Evolutionary conservation across 2,329 filamentous ascomycete species (phyloP), one percentile per base, ranked within the genome.

Genomic region (Colletotrichum somersetense): DNA sequence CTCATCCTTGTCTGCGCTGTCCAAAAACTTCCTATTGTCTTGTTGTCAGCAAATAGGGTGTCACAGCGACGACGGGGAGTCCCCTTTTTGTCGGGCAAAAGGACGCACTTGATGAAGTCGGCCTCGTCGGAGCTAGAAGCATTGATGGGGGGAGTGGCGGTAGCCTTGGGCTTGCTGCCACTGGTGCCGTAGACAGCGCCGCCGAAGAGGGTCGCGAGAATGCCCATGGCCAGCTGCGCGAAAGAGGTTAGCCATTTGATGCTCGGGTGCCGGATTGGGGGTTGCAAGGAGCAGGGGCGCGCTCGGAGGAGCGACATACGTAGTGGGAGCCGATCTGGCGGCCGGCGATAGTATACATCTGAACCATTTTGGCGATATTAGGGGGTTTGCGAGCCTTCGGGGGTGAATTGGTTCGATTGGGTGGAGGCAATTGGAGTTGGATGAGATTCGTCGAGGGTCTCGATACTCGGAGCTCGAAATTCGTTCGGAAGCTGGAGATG

Each of bases 31-130:
- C 81, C 85, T 87, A 69, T 61, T 33, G 18, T 20, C 63, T 79
- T 69, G 77, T 75, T 67, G 66, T 75, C 53, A 74, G 73, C 61
- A 63, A 57, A 40, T 3, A 26, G 38, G 18, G 26, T 6, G 16
- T 16, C 23, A 12, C 12, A 26, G 26, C n/a, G 33, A 46, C 48
- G 23, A 33, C 20, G 33, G 16, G 35, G 11, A 30, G 40, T 26
- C 38, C 48, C 59, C n/a, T 16, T 35, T 35, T 26, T 40, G 40
- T 16, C 40, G 59, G 61, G 59, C 26, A 38, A 64, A 59, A 64
- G 61, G 40, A 73, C 86, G 84, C 81, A 90, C 89, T 90, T 89
- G 85, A 91, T 89, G 82, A 91, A 91, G 80, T 90, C 87, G 81
- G 86, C 88, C 84, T 91, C 89, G 79, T 90, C 89, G 77, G 88